phyloP scores from a whole-genome alignment of 495 filamentous ascomycete species.

The Talaromyces thailandensis region DNA sequence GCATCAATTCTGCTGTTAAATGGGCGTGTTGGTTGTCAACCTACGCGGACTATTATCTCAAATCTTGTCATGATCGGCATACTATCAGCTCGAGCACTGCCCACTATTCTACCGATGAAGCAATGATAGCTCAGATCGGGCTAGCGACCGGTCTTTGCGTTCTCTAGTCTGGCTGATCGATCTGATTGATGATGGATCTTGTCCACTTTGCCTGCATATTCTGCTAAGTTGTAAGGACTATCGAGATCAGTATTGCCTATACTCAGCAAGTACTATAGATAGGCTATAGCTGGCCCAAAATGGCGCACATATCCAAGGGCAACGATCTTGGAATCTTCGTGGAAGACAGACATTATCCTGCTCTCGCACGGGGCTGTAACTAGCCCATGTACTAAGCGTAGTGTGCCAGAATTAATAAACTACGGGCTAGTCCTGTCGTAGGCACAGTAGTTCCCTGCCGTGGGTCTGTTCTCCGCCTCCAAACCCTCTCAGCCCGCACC shows the following conservation, averaged over 20 bases:
- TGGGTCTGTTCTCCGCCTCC: slow-evolving; percentile 1
- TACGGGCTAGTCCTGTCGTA: neutral
- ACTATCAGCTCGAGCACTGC: neutral
- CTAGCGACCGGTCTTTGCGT: neutral
- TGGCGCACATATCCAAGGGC: neutral
- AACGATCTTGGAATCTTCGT: neutral
- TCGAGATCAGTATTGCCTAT: neutral
- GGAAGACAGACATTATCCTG: too few species aligned
- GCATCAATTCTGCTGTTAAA: neutral
- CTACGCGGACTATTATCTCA: neutral
- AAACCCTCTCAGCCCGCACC: neutral
- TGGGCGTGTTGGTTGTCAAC: neutral
- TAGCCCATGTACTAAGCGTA: neutral
- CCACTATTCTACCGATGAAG: neutral
- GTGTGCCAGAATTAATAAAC: neutral
- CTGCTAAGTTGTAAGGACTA: neutral
- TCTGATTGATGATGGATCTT: neutral
- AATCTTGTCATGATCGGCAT: neutral
- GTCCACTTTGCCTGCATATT: neutral
- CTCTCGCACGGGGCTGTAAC: neutral
- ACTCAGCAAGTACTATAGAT: neutral
- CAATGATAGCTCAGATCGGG: neutral
- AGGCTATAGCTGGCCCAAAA: too few species aligned
- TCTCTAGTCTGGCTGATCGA: neutral
- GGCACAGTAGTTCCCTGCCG: neutral